Evolutionary conservation across 2,329 filamentous ascomycete species (phyloP).

Genomic region (Leptosphaerulina australis): DNA sequence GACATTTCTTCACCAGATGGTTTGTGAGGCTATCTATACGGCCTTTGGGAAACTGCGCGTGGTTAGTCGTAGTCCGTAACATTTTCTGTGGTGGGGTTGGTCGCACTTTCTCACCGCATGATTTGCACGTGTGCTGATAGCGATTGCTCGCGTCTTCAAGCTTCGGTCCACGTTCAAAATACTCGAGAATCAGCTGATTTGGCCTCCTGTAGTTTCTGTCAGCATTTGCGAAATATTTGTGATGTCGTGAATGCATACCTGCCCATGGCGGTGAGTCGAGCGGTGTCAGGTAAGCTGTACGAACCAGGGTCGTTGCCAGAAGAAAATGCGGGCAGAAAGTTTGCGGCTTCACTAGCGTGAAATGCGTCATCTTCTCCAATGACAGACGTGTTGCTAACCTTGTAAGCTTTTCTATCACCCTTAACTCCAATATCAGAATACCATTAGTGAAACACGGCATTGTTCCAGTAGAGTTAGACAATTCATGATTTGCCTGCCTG

Average conservation of each 20-base stretch:
- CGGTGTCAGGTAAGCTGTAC: slow-evolving; percentile 13
- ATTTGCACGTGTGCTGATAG: slow-evolving; percentile 88
- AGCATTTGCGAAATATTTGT: slow-evolving; percentile 7
- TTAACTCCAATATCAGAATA: too few relatives aligned
- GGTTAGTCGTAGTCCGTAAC: slow-evolving; percentile 29
- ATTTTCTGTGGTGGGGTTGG: slow-evolving; percentile 24
- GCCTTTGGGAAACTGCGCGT: slow-evolving; percentile 75
- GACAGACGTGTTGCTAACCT: not conserved
- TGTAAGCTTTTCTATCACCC: too few relatives aligned
- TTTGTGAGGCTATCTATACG: slow-evolving; percentile 80
- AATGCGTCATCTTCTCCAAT: slow-evolving; percentile 3
- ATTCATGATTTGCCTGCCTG: too few relatives aligned
- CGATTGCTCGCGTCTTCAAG: slow-evolving; percentile 88
- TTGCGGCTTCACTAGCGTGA: slow-evolving; percentile 6
- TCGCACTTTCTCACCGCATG: slow-evolving; percentile 74
- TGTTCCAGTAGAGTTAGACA: too few relatives aligned
- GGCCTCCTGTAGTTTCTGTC: slow-evolving; percentile 63
- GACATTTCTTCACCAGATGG: slow-evolving; percentile 87
- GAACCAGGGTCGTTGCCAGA: slow-evolving; percentile 6
- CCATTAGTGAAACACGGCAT: too few relatives aligned
- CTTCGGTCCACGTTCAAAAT: slow-evolving; percentile 86
- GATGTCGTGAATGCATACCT: slow-evolving; percentile 10
- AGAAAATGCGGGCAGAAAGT: slow-evolving; percentile 10
- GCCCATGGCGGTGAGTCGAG: slow-evolving; percentile 20
- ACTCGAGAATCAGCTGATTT: slow-evolving; percentile 83